Evolutionary conservation across 1,284 basidiomycete species (phyloP).

Genomic region (Phellopilus nigrolimitatus): DNA sequence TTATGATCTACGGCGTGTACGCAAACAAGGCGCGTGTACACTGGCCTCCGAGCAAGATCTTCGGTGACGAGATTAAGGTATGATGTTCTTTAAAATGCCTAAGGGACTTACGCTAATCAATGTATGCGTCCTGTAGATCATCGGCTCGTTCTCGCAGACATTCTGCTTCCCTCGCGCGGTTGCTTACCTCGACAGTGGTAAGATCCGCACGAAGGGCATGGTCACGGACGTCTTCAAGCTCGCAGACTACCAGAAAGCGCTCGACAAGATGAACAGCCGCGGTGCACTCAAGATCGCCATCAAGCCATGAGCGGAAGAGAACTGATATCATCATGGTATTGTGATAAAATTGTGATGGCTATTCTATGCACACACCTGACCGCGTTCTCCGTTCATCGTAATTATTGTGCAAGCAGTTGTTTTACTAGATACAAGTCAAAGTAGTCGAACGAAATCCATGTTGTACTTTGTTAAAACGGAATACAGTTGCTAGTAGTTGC

Average conservation of each 20-base stretch:
- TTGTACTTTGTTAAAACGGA: no score
- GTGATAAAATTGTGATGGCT: no score
- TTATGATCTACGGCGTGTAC: conserved; percentile 56
- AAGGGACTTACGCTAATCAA: not conserved
- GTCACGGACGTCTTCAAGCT: conserved; percentile 75
- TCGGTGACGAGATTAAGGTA: conserved; percentile 52
- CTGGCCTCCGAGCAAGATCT: conserved; percentile 60
- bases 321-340: no score
- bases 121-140: conserved; percentile 47
- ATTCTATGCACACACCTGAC: no score
- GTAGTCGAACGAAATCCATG: no score
- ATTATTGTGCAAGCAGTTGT: no score
- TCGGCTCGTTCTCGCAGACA: conserved; percentile 82
- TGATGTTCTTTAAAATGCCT: conserved; percentile 23
- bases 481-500: no score
- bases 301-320: conserved; percentile 35
- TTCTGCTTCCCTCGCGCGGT: conserved; percentile 86
- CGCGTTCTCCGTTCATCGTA: no score
- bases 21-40: conserved; percentile 47
- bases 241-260: conserved; percentile 73
- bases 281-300: conserved; percentile 67
- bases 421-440: no score
- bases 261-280: conserved; percentile 80
- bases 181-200: conserved; percentile 81
- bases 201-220: conserved; percentile 80